Evolutionary conservation across 805 yeast genomes (phyloP).

Genomic region (Naumovozyma baii): DNA sequence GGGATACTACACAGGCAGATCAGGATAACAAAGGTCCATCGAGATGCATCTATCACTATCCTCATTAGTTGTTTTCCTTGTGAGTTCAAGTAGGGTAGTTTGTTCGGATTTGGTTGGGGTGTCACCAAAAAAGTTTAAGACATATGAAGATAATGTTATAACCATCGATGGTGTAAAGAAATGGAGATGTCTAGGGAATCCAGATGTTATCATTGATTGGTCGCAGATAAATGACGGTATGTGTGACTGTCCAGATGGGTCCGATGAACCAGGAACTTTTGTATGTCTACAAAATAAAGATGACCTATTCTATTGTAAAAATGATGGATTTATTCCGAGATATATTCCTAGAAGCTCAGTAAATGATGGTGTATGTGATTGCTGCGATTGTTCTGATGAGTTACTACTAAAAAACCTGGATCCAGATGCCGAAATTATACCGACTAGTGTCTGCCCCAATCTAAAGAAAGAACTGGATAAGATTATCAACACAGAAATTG

Average conservation of each 20-base stretch:
- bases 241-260: constrained; percentile 97
- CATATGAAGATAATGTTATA: constrained; percentile 5
- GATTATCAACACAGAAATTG: constrained; percentile 38
- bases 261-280: constrained; percentile 92
- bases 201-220: constrained; percentile 50
- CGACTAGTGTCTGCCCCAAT: constrained; percentile 16
- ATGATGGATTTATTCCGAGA: constrained; percentile 57
- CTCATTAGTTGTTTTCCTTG: too few species aligned
- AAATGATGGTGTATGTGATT: constrained; percentile 90
- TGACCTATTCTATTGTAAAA: constrained; percentile 60
- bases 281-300: constrained; percentile 43
- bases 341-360: constrained; percentile 59
- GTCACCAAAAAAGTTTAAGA: neutral
- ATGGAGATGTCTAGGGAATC: constrained; percentile 65
- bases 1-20: too few species aligned
- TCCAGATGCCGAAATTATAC: constrained; percentile 2
- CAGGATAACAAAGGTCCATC: too few species aligned
- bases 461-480: constrained; percentile 21
- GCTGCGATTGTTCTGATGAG: constrained; percentile 96
- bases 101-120: constrained; percentile 6
- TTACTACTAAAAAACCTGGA: constrained; percentile 3
- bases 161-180: constrained; percentile 39
- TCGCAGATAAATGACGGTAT: constrained; percentile 73
- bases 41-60: too few species aligned
- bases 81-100: too few species aligned